Conservation (phyloP, 768 basidiomycete species). For the Boletus pseudo-olivaceus region DNA sequence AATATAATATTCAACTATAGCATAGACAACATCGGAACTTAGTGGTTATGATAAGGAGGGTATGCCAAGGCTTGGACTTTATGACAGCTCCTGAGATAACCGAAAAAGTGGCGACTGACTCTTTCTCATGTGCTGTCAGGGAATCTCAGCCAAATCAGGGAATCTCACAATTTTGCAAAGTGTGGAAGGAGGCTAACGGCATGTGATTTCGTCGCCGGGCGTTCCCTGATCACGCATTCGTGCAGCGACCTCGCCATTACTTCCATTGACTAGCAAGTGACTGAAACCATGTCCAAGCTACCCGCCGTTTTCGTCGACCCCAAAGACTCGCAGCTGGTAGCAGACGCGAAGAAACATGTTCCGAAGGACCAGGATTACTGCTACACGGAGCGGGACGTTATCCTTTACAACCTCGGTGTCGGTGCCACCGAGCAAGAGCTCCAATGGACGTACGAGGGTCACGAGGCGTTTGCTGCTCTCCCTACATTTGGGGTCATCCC, state of each 20-base stretch:
- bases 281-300: conserved; percentile 35
- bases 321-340: conserved; percentile 81
- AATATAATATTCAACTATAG: neutral
- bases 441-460: conserved; percentile 86
- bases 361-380: conserved; percentile 56
- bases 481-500: conserved; percentile 97
- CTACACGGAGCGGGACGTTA: conserved; percentile 87
- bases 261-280: neutral
- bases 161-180: neutral
- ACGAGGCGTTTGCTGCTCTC: conserved; percentile 80
- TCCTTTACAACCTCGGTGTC: conserved; percentile 92
- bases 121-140: neutral
- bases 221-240: neutral
- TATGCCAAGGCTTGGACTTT: neutral
- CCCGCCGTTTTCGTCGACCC: conserved; percentile 61
- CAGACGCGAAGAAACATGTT: conserved; percentile 68
- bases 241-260: neutral
- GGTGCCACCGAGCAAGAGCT: conserved; percentile 93
- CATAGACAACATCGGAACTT: neutral
- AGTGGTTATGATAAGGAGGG: no score
- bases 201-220: neutral
- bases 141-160: neutral
- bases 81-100: no score
- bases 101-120: neutral
- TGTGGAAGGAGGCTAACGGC: neutral